Evolutionary conservation across 768 basidiomycete genomes (phyloP), one percentile per base, ranked within the genome.

Genomic region (Russula ochroleuca): DNA sequence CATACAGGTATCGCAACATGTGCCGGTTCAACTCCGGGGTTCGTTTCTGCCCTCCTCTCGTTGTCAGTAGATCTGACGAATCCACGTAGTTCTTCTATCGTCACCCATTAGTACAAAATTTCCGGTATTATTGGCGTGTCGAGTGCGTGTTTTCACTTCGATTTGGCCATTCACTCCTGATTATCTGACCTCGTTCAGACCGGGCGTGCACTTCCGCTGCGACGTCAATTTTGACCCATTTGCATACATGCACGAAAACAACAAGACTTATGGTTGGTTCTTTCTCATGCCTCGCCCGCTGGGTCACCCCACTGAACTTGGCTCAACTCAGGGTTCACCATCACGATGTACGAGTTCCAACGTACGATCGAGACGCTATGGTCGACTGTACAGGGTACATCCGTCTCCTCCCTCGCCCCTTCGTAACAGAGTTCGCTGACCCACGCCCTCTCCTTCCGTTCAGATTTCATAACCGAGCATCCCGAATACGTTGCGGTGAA

Each of bases 81-180:
- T 37, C 8, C n/a, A 4, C 5, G 1, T 21, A 92, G 85, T 91
- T 88, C 78, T 95, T 96, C 77, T 95, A 84, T 77, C 79, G 81
- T 47, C 93, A 95, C 65, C 83, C 87, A 62, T 75, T 95, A 10
- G 75, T 96, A 51, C 80, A 86, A 66, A 78, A 83, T 37, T 94
- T 87, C 74, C 83, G 85, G 48, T 95, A 92, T 74, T 94, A 95
- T 75, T 95, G 92, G 92, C 86, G 92, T 66, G 84, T 95, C 31
- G 92, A 94, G 87, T 91, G 70, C 72, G 88, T 75, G 25, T 19
- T 40, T 23, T 6, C 13, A 38, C 17, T 48, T 40, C 15, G 2
- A 15, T 8, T 0, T 11, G 23, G 1, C 3, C 11, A 19, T 28
- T 33, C 31, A 8, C 13, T n/a, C 33, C 17, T 23, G 33, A 5